Base-by-base conservation (phyloP, 805 yeast genomes). In the Tetrapisispora namnaoensis region DNA sequence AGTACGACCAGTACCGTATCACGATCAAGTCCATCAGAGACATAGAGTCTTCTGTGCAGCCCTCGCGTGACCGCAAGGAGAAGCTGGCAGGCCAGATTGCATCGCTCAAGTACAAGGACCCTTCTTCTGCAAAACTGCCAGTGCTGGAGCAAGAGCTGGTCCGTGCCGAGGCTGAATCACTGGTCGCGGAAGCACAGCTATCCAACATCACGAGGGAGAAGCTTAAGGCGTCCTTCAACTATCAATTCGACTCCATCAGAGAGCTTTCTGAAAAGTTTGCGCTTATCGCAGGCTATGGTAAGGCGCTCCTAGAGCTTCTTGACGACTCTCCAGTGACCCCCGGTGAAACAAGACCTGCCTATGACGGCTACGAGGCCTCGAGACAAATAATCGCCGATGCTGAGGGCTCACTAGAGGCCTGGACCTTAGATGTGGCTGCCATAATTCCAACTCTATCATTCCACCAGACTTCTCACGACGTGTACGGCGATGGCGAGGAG, bases 301-400 rank as follows among this genome's bases (percentile, higher is more conserved):
- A 91, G 78, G 96, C 96, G 42, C 75, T 91, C 58, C 78, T 93
- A 66, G 98, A 93, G 77, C 81, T 91, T 66, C 79, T 91, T 68
- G 98, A 91, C 69, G 98, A 91, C 72, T 74, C 93, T 57, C 95
- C 98, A 55, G 96, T 93, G 56, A 91, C 97, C 58, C 99, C 99
- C 55, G 99, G 99, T 76, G 98, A 91, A 78, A 83, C 96, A 57
- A 88, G 98, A 77, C 91, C 96, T 45, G 91, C 96, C 52, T 91
- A 93, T 72, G 98, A 93, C 66, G 98, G 98, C 58, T 91, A 89
- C 70, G 97, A 91, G 70, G 96, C 96, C 51, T 86, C 96, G 54
- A 90, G 89, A 78, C 98, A 93, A 77, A 88, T 93, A 74, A 89
- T 93, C 65, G 85, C 89, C 68, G 98, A 91, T 70, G 93, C 95